phyloP scores from a whole-genome alignment of 78 protist species.

The Goniomonas avonlea region DNA sequence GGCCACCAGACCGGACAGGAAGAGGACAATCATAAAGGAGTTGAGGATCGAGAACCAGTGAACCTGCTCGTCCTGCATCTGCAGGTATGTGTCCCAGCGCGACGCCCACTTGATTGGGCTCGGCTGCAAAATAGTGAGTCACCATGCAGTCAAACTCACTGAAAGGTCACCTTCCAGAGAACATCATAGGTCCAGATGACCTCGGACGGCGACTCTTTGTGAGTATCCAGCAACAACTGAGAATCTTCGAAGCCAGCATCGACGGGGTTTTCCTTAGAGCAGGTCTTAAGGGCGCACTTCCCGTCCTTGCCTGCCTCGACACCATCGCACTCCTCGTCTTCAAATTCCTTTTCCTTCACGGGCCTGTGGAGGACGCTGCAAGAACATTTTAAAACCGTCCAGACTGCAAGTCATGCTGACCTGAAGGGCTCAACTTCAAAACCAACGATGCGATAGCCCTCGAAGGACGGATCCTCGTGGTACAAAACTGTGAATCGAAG shows the following conservation, averaged over 20 bases:
- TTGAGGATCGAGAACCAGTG: conserved; percentile 93
- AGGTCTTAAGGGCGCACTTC: not conserved
- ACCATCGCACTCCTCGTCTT: not conserved
- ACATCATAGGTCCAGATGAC: conserved; percentile 72
- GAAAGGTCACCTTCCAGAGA: conserved; percentile 32
- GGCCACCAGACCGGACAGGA: conserved; percentile 57
- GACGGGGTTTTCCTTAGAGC: not conserved
- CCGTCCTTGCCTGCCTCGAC: not conserved
- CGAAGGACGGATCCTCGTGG: not conserved
- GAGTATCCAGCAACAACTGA: too few species aligned
- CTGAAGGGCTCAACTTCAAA: conserved; percentile 29
- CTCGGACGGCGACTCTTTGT: not conserved
- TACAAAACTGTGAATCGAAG: conserved; percentile 28
- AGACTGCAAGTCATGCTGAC: not conserved
- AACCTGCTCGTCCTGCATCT: conserved; percentile 64
- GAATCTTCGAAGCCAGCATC: not conserved
- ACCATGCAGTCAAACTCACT: too few species aligned
- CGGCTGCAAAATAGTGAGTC: too few species aligned
- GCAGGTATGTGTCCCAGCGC: conserved; percentile 90
- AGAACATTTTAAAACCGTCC: too few species aligned
- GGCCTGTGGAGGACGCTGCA: too few species aligned
- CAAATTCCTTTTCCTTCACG: not conserved
- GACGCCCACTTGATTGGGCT: conserved; percentile 66
- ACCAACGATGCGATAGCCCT: not conserved
- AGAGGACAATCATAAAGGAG: conserved; percentile 83